Percentiles rank a stretch among this genome's conserved stretches.
phyloP scores from a whole-genome alignment of 768 basidiomycete species.

The Boletus patriciae region DNA sequence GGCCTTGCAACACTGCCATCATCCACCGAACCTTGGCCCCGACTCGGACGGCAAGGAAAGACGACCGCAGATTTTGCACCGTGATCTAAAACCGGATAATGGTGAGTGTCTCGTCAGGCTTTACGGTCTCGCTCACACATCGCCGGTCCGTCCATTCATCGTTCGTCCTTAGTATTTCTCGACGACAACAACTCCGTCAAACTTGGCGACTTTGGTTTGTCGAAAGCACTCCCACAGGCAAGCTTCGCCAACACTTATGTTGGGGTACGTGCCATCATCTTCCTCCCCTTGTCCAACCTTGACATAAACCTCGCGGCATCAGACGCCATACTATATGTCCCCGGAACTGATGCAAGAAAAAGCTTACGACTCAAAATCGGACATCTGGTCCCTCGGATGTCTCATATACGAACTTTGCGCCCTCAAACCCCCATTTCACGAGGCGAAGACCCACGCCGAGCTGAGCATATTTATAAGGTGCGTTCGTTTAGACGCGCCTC shows the following conservation, averaged over 20 bases:
- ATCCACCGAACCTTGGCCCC: constrained; percentile 51
- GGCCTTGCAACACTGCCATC: constrained; percentile 91
- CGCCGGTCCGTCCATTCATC: neutral
- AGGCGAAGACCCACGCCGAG: constrained; percentile 87
- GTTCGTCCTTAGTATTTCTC: constrained; percentile 69
- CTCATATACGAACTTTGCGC: constrained; percentile 96
- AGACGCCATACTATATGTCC: constrained; percentile 99
- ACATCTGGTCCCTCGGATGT: constrained; percentile 98
- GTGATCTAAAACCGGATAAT: constrained; percentile 98
- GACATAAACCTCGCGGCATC: constrained; percentile 41
- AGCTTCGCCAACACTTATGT: constrained; percentile 96
- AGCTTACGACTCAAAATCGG: constrained; percentile 95
- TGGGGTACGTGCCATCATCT: constrained; percentile 58
- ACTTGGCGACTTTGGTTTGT: constrained; percentile 95
- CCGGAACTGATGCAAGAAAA: constrained; percentile 98
- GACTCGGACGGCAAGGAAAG: constrained; percentile 47
- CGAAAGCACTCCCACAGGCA: constrained; percentile 85
- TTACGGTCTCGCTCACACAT: neutral
- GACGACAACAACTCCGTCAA: constrained; percentile 85
- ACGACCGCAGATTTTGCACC: constrained; percentile 80
- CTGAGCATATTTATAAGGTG: constrained; percentile 80
- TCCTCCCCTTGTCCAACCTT: neutral
- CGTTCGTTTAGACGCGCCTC: constrained; percentile 15
- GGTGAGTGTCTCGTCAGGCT: constrained; percentile 47
- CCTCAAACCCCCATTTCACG: constrained; percentile 89